A percentile compares a stretch with the other conserved stretches of the same genome.
Evolutionary conservation across 2,329 filamentous ascomycete genomes (phyloP).

Genomic region (Pestalotiopsis sp.): DNA sequence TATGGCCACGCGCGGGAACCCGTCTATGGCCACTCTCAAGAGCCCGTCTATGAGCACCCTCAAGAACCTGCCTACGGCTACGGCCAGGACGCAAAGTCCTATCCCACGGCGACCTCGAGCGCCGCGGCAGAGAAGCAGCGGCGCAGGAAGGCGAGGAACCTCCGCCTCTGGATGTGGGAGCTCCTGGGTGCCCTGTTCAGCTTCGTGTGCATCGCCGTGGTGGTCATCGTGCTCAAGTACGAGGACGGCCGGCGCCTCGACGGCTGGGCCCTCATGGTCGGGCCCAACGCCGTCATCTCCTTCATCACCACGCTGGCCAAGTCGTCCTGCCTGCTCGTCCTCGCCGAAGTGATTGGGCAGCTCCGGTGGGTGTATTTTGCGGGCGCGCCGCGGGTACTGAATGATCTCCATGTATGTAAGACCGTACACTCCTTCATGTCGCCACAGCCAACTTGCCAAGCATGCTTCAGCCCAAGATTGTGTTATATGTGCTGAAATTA

Average conservation of each 20-base stretch:
- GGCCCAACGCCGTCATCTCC: conserved; percentile 16
- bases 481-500: neutral
- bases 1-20: too few relatives aligned
- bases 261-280: conserved; percentile 15
- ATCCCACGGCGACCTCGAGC: too few relatives aligned
- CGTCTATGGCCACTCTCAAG: too few relatives aligned
- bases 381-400: neutral
- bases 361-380: conserved; percentile 16
- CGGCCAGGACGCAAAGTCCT: too few relatives aligned
- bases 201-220: conserved; percentile 10
- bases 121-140: too few relatives aligned
- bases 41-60: too few relatives aligned
- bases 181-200: neutral
- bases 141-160: neutral
- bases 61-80: too few relatives aligned
- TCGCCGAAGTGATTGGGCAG: conserved; percentile 15
- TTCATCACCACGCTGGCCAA: conserved; percentile 17
- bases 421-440: neutral
- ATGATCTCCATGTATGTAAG: conserved; percentile 9
- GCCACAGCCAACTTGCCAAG: neutral
- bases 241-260: conserved; percentile 16
- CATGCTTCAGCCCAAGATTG: too few relatives aligned
- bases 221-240: conserved; percentile 11
- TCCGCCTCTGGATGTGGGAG: conserved; percentile 10
- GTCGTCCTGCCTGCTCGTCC: conserved; percentile 14